phyloP scores from a whole-genome alignment of 768 basidiomycete species.

The Boletus coccyginus region DNA sequence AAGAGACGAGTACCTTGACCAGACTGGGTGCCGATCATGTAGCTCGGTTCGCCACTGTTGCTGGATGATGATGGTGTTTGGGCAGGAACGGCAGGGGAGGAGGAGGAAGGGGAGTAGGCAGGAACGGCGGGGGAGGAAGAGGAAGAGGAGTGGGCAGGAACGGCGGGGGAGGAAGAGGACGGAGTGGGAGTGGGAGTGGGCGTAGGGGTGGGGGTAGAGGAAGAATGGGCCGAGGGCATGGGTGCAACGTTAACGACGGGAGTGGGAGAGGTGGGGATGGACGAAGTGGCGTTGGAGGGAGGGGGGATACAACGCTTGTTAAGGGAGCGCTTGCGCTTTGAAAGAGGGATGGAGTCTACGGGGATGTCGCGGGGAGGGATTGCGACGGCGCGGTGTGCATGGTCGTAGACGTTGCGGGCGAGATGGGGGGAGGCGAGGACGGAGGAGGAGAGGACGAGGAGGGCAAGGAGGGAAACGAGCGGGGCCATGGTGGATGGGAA shows the following conservation, averaged over 20 bases:
- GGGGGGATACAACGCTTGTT: conserved; percentile 26
- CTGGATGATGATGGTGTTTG: conserved; percentile 15
- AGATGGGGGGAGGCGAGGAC: conserved; percentile 38
- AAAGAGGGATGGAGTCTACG: background rate
- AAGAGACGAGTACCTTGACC: conserved; percentile 41
- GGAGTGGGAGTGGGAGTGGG: background rate
- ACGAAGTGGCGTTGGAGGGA: conserved; percentile 14
- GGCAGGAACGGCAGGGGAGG: conserved; percentile 10
- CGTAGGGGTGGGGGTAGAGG: background rate
- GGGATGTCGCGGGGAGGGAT: background rate
- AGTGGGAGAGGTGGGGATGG: background rate
- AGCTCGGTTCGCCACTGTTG: conserved; percentile 31
- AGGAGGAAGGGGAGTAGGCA: conserved; percentile 1
- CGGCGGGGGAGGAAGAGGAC: background rate
- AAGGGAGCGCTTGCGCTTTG: conserved; percentile 25
- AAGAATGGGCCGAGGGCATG: background rate
- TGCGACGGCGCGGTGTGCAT: conserved; percentile 18
- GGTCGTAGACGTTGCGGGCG: conserved; percentile 26
- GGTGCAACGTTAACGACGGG: conserved; percentile 25
- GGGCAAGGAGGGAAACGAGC: conserved; percentile 41
- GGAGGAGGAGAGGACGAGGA: conserved; percentile 41
- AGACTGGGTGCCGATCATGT: conserved; percentile 44
- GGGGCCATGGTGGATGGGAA: conserved; percentile 25
- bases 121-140: conserved; percentile 2
- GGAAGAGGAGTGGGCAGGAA: background rate